Evolutionary conservation across 805 yeast species (phyloP).

Genomic region (Metschnikowia colocasiae): DNA sequence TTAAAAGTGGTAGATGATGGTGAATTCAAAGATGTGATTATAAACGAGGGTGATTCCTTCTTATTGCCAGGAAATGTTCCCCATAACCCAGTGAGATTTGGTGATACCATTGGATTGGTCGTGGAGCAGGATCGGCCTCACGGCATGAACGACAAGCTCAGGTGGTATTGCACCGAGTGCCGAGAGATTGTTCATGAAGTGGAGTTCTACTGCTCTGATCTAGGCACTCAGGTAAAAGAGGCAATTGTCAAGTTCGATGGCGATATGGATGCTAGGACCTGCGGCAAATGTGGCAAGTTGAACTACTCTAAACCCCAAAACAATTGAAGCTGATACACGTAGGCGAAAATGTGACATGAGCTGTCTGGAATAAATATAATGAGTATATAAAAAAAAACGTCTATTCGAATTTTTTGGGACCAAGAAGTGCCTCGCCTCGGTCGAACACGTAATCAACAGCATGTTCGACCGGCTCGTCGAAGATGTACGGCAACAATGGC

Average conservation of each 20-base stretch:
- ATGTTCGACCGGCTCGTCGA: conserved; percentile 79
- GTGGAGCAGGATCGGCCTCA: conserved; percentile 88
- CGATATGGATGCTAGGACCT: conserved; percentile 62
- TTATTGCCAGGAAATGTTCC: conserved; percentile 81
- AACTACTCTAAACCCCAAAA: conserved; percentile 61
- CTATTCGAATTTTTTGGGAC: conserved; percentile 1
- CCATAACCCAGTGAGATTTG: conserved; percentile 85
- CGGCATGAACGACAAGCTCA: conserved; percentile 62
- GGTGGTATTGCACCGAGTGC: conserved; percentile 87
- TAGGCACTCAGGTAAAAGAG: conserved; percentile 86
- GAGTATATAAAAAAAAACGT: not conserved
- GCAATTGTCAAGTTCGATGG: conserved; percentile 71
- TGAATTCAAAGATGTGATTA: conserved; percentile 66
- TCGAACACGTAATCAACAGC: conserved; percentile 62
- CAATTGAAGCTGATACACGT: not conserved
- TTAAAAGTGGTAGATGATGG: conserved; percentile 73
- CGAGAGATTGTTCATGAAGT: conserved; percentile 60
- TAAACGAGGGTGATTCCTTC: conserved; percentile 85
- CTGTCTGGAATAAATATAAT: not conserved
- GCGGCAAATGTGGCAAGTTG: conserved; percentile 68
- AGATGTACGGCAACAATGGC: conserved; percentile 71
- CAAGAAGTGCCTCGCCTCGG: conserved; percentile 32
- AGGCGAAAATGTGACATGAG: not conserved
- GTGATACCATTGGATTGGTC: conserved; percentile 83
- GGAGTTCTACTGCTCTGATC: conserved; percentile 70